Evolutionary conservation across 139 green algal genomes (phyloP), one percentile per base, ranked within the genome.

Genomic region (Tetratostichococcus sp.): DNA sequence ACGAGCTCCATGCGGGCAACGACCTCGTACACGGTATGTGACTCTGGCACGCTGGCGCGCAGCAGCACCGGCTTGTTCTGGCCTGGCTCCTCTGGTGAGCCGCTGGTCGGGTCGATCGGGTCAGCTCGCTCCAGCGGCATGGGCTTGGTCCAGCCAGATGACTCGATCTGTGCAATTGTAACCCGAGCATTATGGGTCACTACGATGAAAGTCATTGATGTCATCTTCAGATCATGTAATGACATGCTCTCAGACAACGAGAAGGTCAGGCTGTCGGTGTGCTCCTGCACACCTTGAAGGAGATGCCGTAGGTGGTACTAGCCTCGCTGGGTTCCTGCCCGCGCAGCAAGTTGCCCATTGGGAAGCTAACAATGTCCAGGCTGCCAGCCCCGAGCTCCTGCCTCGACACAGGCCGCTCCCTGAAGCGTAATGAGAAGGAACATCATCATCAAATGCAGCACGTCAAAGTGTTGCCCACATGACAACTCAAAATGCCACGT

Each of bases 21-120:
- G 31, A 91, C 73, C 81, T 92, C 89, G 70, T 91, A 73, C 65
- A 89, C 67, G 26, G 73, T 74, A 65, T 84, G 79, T 22, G 79
- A 80, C 34, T 83, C 77, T 17, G 42, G 68, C 43, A 76, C 74
- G 33, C 68, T 33, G 16, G 82, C 84, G 2, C 71, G 77, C 25
- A 88, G 72, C 35, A 89, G 78, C 35, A 87, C 70, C 23, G 85
- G 80, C 71, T 82, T 65, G 26, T 75, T 73, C 26, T 72, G 72
- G 65, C 77, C 26, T 23, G 67, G 59, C 21, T 79, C 71, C 71
- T 75, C 31, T 82, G 31, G 32, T 67, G 59, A 23, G 78, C 70
- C 23, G 33, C 70, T 59, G 33, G 34, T 17, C 14, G 50, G 19
- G 50, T 62, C 14, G 2, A 62, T 62, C 50, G 26, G 22, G 50